Conservation (phyloP, 2,329 filamentous ascomycete species). For the Tothia fuscella region DNA sequence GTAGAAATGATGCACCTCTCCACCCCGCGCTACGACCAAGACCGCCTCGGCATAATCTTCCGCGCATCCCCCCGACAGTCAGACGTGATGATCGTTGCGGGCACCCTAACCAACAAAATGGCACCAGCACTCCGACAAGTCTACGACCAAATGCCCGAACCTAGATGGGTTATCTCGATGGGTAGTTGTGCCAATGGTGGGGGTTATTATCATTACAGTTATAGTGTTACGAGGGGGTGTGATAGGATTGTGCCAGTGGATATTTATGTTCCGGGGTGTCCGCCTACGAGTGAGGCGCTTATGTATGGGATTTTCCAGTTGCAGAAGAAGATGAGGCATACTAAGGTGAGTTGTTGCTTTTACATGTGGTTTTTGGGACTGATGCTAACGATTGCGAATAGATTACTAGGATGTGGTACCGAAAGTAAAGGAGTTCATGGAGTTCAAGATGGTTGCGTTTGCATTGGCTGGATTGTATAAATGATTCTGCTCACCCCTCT, state of each 20-base stretch:
- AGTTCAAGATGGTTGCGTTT: too few species aligned
- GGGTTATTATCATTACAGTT: slow-evolving; percentile 80
- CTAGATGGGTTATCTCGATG: slow-evolving; percentile 79
- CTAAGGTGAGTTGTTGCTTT: slow-evolving; percentile 19
- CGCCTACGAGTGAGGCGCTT: slow-evolving; percentile 42
- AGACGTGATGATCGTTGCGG: slow-evolving; percentile 90
- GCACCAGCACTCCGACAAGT: slow-evolving; percentile 79
- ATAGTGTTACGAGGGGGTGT: slow-evolving; percentile 64
- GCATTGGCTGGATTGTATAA: too few species aligned
- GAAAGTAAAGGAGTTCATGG: slow-evolving; percentile 28
- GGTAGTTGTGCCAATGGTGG: slow-evolving; percentile 75
- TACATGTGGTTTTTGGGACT: neutral
- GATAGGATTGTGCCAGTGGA: slow-evolving; percentile 75
- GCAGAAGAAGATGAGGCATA: slow-evolving; percentile 63
- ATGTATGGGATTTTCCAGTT: slow-evolving; percentile 60
- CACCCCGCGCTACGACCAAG: slow-evolving; percentile 84
- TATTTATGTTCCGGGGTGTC: slow-evolving; percentile 69
- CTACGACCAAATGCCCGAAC: slow-evolving; percentile 93
- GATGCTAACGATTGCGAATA: slow-evolving; percentile 4
- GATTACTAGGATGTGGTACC: slow-evolving; percentile 48
- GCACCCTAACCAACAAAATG: slow-evolving; percentile 94
- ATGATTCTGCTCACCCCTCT: too few species aligned
- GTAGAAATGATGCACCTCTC: slow-evolving; percentile 93
- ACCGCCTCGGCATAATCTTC: slow-evolving; percentile 85
- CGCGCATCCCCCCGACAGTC: slow-evolving; percentile 80